phyloP scores from a whole-genome alignment of 805 yeast genomes.

The Candida ascalaphidarum region DNA sequence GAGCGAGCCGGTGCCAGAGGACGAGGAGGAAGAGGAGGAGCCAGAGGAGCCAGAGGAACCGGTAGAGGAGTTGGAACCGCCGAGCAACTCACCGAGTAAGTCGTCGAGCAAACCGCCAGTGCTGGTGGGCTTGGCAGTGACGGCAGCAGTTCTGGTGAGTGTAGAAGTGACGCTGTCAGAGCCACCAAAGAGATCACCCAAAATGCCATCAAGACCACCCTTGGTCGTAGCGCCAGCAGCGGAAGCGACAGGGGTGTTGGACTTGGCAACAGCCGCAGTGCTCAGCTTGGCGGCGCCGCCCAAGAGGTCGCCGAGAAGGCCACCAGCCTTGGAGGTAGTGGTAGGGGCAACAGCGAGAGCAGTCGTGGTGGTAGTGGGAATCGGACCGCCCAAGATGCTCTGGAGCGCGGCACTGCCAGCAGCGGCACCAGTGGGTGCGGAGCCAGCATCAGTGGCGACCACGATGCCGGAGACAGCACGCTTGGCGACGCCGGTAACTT shows the following conservation, averaged over 20 bases:
- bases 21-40: conserved; percentile 3
- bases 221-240: conserved; percentile 1
- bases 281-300: too few species aligned
- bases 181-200: neutral
- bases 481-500: neutral
- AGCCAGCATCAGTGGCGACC: neutral
- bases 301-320: too few species aligned
- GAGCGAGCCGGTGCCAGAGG: too few species aligned
- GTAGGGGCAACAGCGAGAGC: conserved; percentile 1
- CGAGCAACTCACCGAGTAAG: conserved; percentile 7
- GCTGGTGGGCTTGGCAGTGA: neutral
- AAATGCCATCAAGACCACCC: neutral
- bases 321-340: conserved; percentile 1
- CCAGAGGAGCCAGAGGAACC: conserved; percentile 3
- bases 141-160: conserved; percentile 1
- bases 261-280: too few species aligned
- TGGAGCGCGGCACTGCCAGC: neutral
- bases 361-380: neutral
- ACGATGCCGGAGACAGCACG: neutral
- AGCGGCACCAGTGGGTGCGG: neutral
- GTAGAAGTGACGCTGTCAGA: neutral
- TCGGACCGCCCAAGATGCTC: neutral
- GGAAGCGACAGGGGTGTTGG: neutral
- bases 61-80: conserved; percentile 2
- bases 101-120: conserved; percentile 3